Evolutionary conservation across 2,329 filamentous ascomycete genomes (phyloP).

Genomic region (Alternaria atra): DNA sequence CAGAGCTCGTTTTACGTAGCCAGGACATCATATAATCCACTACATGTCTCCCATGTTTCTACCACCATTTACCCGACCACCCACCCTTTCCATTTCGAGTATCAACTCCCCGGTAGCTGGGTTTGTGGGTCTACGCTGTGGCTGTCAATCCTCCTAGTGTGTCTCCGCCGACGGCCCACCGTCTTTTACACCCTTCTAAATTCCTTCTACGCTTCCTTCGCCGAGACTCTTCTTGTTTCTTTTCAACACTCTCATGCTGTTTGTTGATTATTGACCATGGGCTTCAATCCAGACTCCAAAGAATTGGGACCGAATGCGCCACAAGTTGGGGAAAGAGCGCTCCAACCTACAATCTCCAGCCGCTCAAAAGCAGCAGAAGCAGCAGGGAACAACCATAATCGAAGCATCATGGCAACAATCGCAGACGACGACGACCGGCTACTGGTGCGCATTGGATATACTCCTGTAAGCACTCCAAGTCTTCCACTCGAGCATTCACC

Average conservation of each 20-base stretch:
- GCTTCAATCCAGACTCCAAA: conserved; percentile 36
- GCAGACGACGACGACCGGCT: conserved; percentile 68
- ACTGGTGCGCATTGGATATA: conserved; percentile 69
- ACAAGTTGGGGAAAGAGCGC: conserved; percentile 19
- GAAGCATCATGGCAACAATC: conserved; percentile 58
- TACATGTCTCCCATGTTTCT: conserved; percentile 29
- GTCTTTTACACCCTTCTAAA: conserved; percentile 36
- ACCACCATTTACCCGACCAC: conserved; percentile 29
- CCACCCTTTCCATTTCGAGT: conserved; percentile 40
- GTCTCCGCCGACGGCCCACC: conserved; percentile 38
- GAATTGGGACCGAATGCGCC: conserved; percentile 19
- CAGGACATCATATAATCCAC: conserved; percentile 34
- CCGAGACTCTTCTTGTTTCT: conserved; percentile 11
- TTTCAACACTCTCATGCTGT: conserved; percentile 30
- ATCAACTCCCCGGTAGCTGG: conserved; percentile 34
- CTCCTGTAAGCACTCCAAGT: conserved; percentile 59
- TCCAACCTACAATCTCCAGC: conserved; percentile 30
- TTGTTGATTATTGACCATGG: conserved; percentile 40
- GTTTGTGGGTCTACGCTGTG: conserved; percentile 36
- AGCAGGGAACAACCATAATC: conserved; percentile 20
- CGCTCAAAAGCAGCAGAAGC: conserved; percentile 39
- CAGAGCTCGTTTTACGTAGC: conserved; percentile 36
- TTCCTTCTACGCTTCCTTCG: conserved; percentile 26
- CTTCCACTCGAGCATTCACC: conserved; percentile 12
- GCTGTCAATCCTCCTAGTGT: conserved; percentile 40